A percentile compares a stretch with the other conserved stretches of the same genome.
Conservation (phyloP, 768 basidiomycete species). For the Tricholoma matsutake region DNA sequence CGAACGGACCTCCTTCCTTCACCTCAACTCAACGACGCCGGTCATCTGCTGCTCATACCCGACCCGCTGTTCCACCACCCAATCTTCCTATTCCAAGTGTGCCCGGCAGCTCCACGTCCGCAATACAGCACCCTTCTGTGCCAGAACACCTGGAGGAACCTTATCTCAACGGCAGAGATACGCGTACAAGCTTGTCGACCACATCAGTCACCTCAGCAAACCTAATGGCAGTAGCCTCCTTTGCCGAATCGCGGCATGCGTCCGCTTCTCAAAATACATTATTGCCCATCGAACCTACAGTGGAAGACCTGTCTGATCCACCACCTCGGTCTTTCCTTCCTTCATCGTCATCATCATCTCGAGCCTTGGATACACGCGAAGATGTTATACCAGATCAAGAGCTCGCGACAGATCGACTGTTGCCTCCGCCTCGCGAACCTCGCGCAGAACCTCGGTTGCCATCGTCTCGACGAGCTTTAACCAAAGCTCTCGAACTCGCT, state of each 20-base stretch:
- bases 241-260: slow-evolving; percentile 49
- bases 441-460: slow-evolving; percentile 54
- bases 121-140: slow-evolving; percentile 20
- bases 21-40: slow-evolving; percentile 56
- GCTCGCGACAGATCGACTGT: slow-evolving; percentile 38
- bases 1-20: slow-evolving; percentile 18
- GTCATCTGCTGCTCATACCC: slow-evolving; percentile 60
- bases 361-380: slow-evolving; percentile 26
- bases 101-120: slow-evolving; percentile 34
- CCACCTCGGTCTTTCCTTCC: slow-evolving; percentile 51
- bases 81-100: slow-evolving; percentile 71
- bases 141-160: slow-evolving; percentile 19
- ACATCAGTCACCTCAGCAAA: slow-evolving; percentile 43
- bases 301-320: slow-evolving; percentile 56
- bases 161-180: slow-evolving; percentile 19
- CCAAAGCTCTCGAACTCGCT: slow-evolving; percentile 81
- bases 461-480: slow-evolving; percentile 84
- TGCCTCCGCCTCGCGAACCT: slow-evolving; percentile 42
- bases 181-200: slow-evolving; percentile 35
- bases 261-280: slow-evolving; percentile 23
- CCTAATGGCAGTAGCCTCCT: slow-evolving; percentile 57
- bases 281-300: slow-evolving; percentile 27
- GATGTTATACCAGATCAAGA: slow-evolving; percentile 45
- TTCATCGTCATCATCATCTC: slow-evolving; percentile 36
- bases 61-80: slow-evolving; percentile 71